phyloP scores from a whole-genome alignment of 495 filamentous ascomycete genomes.

The Mytilinidion resinicola region DNA sequence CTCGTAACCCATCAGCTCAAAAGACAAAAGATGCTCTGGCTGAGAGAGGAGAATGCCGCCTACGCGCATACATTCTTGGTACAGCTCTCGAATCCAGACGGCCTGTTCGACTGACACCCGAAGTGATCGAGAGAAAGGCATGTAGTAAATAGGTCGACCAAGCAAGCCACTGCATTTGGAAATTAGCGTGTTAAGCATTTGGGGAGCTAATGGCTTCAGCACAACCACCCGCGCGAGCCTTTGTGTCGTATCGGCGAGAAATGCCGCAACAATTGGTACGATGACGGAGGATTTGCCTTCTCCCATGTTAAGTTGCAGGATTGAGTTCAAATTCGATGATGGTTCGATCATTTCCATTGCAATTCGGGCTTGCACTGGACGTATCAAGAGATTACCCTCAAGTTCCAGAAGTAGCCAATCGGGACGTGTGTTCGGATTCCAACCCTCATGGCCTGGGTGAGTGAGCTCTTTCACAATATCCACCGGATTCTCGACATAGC shows the following conservation, averaged over 20 bases:
- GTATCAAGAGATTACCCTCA: slow-evolving; percentile 57
- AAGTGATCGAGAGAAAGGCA: slow-evolving; percentile 57
- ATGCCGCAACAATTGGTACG: slow-evolving; percentile 54
- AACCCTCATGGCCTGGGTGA: slow-evolving; percentile 49
- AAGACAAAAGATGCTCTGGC: slow-evolving; percentile 66
- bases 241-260: slow-evolving; percentile 47
- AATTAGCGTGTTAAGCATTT: slow-evolving; percentile 58
- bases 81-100: slow-evolving; percentile 34
- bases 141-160: slow-evolving; percentile 50
- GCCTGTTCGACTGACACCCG: slow-evolving; percentile 29
- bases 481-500: not conserved
- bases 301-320: slow-evolving; percentile 71
- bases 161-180: slow-evolving; percentile 55
- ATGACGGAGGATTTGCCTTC: slow-evolving; percentile 69
- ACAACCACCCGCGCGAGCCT: slow-evolving; percentile 56
- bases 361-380: slow-evolving; percentile 53
- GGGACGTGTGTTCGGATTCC: slow-evolving; percentile 45
- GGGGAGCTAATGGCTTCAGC: slow-evolving; percentile 53
- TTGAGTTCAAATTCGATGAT: slow-evolving; percentile 39
- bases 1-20: slow-evolving; percentile 61
- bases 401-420: slow-evolving; percentile 57
- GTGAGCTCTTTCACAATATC: slow-evolving; percentile 46
- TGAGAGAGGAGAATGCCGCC: slow-evolving; percentile 54
- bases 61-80: slow-evolving; percentile 41
- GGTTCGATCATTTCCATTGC: slow-evolving; percentile 53